phyloP scores from a whole-genome alignment of 179 eudicot genomes.

The Beta macrorhiza region DNA sequence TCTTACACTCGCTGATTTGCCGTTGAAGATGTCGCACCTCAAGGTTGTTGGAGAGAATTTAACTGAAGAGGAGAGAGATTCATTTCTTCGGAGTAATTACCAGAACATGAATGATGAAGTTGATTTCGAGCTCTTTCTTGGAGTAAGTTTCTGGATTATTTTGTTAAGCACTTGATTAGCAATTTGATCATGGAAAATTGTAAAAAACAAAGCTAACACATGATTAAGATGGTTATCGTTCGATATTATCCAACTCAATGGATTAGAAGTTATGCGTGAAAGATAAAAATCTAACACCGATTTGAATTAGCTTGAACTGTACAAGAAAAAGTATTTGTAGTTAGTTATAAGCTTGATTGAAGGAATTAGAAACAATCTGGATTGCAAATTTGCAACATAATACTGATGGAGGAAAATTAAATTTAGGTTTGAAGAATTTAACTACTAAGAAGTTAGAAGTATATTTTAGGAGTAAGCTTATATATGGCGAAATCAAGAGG shows the following conservation, averaged over 20 bases:
- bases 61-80: slow-evolving; percentile 75
- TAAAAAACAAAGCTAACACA: neutral
- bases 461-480: neutral
- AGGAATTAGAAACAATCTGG: neutral
- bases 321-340: neutral
- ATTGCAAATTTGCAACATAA: neutral
- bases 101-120: slow-evolving; percentile 65
- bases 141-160: slow-evolving; percentile 36
- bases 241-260: neutral
- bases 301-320: neutral
- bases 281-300: neutral
- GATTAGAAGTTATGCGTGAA: neutral
- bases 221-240: neutral
- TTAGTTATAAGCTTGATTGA: neutral
- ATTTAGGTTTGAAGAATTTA: neutral
- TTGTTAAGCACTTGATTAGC: neutral
- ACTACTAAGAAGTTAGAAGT: neutral
- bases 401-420: neutral
- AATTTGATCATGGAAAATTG: neutral
- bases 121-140: slow-evolving; percentile 70
- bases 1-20: slow-evolving; percentile 67
- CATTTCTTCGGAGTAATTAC: slow-evolving; percentile 61
- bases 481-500: neutral
- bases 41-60: slow-evolving; percentile 86
- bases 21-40: slow-evolving; percentile 76